Percentiles rank a stretch among this genome's conserved stretches.
These are phyloP conservation scores for Gracilaria vermiculophylla DNA, from an alignment of 23 red algal genomes.

Conservation along the genomic window DNA sequence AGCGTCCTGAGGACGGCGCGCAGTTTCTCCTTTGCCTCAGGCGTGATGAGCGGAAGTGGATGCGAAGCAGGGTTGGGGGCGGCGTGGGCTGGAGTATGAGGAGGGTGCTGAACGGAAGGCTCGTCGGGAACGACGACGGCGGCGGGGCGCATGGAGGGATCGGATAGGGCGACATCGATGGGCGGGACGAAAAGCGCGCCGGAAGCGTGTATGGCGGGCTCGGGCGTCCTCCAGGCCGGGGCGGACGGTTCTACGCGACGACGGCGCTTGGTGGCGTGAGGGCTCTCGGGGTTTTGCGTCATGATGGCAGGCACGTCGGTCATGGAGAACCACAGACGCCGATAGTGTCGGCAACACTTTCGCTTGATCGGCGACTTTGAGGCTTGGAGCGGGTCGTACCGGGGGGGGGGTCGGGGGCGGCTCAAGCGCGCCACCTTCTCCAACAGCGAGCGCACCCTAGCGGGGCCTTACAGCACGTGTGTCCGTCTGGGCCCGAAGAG, in stretches of 20 bases:
- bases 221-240: neutral
- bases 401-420: no score
- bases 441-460: neutral
- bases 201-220: neutral
- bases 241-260: slow-evolving; percentile 7
- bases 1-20: slow-evolving; percentile 2
- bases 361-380: neutral
- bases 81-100: neutral
- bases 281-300: slow-evolving; percentile 16
- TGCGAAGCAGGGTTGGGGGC: neutral
- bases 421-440: neutral
- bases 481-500: neutral
- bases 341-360: neutral
- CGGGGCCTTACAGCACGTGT: neutral
- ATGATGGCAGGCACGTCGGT: slow-evolving; percentile 6
- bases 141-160: neutral
- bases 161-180: neutral
- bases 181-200: slow-evolving; percentile 4
- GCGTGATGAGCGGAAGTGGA: neutral
- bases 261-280: neutral
- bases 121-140: slow-evolving; percentile 7
- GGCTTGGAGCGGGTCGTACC: no score
- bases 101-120: neutral
- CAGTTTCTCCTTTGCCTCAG: slow-evolving; percentile 7
- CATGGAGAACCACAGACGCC: neutral